Percentiles rank a stretch among this genome's conserved stretches.
Conservation (phyloP, 2,329 filamentous ascomycete genomes). For the Fusarium duplospermum region DNA sequence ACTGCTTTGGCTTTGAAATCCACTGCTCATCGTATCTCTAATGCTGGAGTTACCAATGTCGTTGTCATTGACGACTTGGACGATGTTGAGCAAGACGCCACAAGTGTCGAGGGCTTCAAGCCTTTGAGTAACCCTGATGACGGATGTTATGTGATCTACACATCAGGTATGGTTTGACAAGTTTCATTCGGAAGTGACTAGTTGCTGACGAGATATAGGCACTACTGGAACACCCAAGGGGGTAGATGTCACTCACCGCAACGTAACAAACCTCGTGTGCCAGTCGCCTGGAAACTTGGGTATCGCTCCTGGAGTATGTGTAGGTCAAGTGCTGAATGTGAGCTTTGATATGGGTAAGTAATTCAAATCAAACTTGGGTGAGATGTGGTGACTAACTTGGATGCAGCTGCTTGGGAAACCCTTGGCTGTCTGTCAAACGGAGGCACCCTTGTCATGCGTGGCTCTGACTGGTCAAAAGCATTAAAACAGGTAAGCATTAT, state of each 20-base stretch:
- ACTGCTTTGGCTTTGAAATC: constrained; percentile 59
- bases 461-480: constrained; percentile 60
- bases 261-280: constrained; percentile 66
- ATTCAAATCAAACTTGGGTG: not conserved
- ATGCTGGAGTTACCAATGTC: constrained; percentile 27
- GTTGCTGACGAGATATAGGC: constrained; percentile 38
- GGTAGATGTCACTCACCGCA: constrained; percentile 66
- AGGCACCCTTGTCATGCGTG: constrained; percentile 64
- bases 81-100: not conserved
- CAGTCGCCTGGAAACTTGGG: constrained; percentile 62
- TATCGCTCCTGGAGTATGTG: constrained; percentile 61
- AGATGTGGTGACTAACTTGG: not conserved
- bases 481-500: constrained; percentile 53
- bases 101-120: not conserved
- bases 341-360: constrained; percentile 70
- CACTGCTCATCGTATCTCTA: constrained; percentile 46
- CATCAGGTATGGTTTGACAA: constrained; percentile 55
- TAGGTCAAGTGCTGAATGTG: constrained; percentile 67
- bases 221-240: constrained; percentile 70
- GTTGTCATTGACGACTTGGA: constrained; percentile 46
- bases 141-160: constrained; percentile 65
- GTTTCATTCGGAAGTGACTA: accelerated
- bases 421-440: constrained; percentile 66
- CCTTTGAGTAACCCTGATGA: constrained; percentile 34
- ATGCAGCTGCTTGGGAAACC: constrained; percentile 68